These are phyloP conservation scores for Diatrype stigma DNA, from an alignment of 2,329 filamentous ascomycete species.

Conservation along the genomic window DNA sequence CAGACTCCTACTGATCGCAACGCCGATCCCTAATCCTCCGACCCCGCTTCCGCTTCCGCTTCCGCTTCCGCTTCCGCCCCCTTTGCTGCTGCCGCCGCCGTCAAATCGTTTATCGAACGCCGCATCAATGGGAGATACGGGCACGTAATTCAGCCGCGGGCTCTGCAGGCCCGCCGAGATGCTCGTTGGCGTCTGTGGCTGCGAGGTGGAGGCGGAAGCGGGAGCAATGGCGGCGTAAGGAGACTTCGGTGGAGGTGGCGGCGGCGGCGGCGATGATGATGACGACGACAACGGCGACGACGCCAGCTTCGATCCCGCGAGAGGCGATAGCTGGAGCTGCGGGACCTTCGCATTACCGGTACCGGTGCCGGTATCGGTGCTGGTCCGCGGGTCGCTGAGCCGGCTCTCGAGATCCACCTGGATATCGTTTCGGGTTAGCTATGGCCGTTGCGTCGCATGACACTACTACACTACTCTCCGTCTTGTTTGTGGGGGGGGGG, in stretches of 20 bases:
- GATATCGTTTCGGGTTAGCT: neutral
- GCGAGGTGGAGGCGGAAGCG: constrained; percentile 1
- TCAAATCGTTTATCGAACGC: constrained; percentile 13
- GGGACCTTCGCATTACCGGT: neutral
- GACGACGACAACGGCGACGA: constrained; percentile 5
- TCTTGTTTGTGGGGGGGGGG: no score
- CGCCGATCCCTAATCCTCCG: neutral
- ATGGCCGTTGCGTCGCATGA: neutral
- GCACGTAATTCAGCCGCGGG: constrained; percentile 18
- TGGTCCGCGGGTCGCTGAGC: neutral
- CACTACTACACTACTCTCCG: no score
- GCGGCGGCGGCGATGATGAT: constrained; percentile 3
- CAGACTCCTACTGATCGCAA: neutral
- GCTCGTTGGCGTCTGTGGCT: constrained; percentile 3
- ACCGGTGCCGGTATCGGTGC: neutral
- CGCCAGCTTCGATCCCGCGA: constrained; percentile 7
- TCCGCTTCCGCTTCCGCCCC: neutral
- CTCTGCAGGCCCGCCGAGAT: constrained; percentile 13
- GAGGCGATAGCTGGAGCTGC: constrained; percentile 8
- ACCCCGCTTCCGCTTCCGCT: neutral
- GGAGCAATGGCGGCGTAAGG: constrained; percentile 4
- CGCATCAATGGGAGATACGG: constrained; percentile 22
- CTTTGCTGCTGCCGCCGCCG: neutral
- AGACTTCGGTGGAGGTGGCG: constrained; percentile 1
- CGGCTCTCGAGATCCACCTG: constrained; percentile 17